Evolutionary conservation across 495 filamentous ascomycete species (phyloP).

Genomic region (Pseudotulostoma volvatum): DNA sequence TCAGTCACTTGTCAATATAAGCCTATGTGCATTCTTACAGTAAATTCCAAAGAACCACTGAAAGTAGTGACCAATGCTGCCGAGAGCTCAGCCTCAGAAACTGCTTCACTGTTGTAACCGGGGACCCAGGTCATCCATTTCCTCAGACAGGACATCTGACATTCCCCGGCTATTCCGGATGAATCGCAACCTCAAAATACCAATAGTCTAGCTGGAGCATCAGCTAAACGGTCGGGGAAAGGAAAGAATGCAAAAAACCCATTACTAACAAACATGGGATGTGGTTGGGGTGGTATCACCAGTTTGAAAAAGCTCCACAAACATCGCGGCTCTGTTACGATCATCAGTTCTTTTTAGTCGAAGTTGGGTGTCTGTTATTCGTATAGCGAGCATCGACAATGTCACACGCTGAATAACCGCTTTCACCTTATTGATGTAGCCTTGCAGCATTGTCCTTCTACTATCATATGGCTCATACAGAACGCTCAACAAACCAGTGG

Average conservation of each 20-base stretch:
- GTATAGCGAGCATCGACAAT: too few relatives aligned
- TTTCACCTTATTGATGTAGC: too few relatives aligned
- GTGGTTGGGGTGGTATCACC: background rate
- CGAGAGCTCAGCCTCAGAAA: background rate
- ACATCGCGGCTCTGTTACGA: too few relatives aligned
- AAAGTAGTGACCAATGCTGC: background rate
- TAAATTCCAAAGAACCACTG: background rate
- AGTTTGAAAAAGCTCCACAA: background rate
- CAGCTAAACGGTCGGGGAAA: background rate
- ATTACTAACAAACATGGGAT: too few relatives aligned
- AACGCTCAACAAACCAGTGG: background rate
- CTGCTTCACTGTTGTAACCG: too few relatives aligned
- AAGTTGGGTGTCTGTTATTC: too few relatives aligned
- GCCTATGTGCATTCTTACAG: background rate
- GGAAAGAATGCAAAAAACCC: background rate
- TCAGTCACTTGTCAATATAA: background rate
- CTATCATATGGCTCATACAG: background rate
- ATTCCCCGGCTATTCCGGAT: too few relatives aligned
- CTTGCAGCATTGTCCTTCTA: background rate
- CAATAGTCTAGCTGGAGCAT: background rate
- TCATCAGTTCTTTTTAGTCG: too few relatives aligned
- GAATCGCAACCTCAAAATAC: background rate
- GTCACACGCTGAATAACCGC: too few relatives aligned
- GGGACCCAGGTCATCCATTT: too few relatives aligned
- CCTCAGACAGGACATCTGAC: too few relatives aligned